Evolutionary conservation across 768 basidiomycete species (phyloP), one percentile per base, ranked within the genome.

Genomic region (Russula earlei): DNA sequence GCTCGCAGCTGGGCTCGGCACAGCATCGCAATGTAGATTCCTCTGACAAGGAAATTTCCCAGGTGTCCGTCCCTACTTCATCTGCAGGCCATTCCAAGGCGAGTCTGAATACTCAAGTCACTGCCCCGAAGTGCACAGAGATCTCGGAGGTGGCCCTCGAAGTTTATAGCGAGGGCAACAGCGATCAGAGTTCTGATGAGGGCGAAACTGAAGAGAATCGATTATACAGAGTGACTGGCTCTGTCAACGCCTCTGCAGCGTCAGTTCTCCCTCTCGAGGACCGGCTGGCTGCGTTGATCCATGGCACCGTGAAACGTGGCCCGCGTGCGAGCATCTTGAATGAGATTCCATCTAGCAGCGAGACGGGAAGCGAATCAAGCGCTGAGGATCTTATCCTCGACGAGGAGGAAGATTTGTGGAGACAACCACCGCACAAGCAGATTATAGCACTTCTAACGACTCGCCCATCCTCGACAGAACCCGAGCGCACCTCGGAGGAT

Each of bases 341-440:
- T 9, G 61, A 62, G 20, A 52, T 62, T 20, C 61, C 59, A 27
- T 60, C 55, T 15, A 60, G 55, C 20, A 56, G 54, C 33, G 52
- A 57, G 29, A 38, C 54, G 3, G 49, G 22, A 31, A 41, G 34
- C 27, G 53, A 61, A 44, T 43, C 54, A 24, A 56, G 43, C 17
- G 17, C 29, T 27, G 61, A 62, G 20, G 38, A 41, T 27, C 58
- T 60, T 10, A 19, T 44, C 17, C 47, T 61, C 20, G 62, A 61
- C 8, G 59, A 62, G 22, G 61, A 62, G 38, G 62, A 62, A 27
- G 61, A 62, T 36, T 11, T 53, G 6, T 51, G 36, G 17, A 20
- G 27, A 15, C 55, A 45, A 31, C 52, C 44, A 36, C 29, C 34
- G 9, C 47, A 49, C 25, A 50, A 41, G 27, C 49, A 14, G n/a